Evolutionary conservation across 352 stramenopile genomes (phyloP).

Genomic region (Halophytophthora batemanensis): DNA sequence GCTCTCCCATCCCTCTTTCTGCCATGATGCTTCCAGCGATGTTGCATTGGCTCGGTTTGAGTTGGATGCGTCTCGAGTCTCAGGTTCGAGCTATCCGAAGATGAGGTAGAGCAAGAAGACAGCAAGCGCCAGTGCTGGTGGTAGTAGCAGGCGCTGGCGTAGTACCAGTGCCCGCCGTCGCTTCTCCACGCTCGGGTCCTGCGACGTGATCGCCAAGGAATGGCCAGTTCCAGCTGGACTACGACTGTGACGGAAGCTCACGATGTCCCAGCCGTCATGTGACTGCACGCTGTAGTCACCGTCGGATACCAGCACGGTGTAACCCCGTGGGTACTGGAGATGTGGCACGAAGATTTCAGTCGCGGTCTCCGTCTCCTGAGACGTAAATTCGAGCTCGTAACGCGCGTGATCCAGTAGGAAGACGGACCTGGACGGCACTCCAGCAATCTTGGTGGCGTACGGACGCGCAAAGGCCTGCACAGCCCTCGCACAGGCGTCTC

Average conservation of each 20-base stretch:
- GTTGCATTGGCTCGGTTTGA: no score
- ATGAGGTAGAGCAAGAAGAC: constrained; percentile 34
- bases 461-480: constrained; percentile 66
- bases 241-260: constrained; percentile 57
- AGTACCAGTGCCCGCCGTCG: constrained; percentile 18
- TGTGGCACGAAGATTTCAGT: constrained; percentile 76
- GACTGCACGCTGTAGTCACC: constrained; percentile 43
- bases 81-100: constrained; percentile 19
- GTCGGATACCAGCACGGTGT: constrained; percentile 52
- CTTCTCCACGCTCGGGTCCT: constrained; percentile 38
- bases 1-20: no score
- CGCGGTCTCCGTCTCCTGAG: constrained; percentile 20
- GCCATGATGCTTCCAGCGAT: no score
- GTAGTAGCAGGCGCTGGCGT: constrained; percentile 13
- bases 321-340: constrained; percentile 68
- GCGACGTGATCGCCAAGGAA: constrained; percentile 43
- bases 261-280: constrained; percentile 58
- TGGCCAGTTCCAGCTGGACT: constrained; percentile 30
- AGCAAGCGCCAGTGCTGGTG: constrained; percentile 16
- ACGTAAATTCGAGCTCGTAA: constrained; percentile 63
- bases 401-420: constrained; percentile 47
- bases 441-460: constrained; percentile 63
- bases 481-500: constrained; percentile 39
- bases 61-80: no score
- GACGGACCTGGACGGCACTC: constrained; percentile 49